Evolutionary conservation across 2,329 filamentous ascomycete species (phyloP), one percentile per base, ranked within the genome.

Genomic region (Nothomitra cinnamomea): DNA sequence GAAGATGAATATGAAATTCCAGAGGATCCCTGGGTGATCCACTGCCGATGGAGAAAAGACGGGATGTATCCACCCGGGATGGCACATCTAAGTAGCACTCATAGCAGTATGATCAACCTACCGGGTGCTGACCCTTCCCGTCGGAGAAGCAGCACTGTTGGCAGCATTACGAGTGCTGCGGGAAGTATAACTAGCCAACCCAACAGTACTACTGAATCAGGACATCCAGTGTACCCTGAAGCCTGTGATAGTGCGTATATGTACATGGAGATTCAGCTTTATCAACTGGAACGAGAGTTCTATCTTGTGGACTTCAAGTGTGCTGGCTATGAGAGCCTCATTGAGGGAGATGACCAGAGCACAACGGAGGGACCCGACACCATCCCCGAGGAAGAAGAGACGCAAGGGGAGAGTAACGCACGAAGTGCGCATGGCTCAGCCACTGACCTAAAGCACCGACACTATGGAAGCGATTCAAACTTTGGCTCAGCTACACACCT

Each of bases 271-370:
- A 95, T 98, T 58, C 92, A 95, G 66, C 82, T 95, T 52, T 95
- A 95, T 68, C 84, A 88, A 64, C 88, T 96, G 72, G 90, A 96
- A 66, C 80, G 82, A 55, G 84, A 86, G 54, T 90, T 92, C 59
- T 96, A 90, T 67, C 82, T 98, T 57, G 92, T 98, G 50, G 92
- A 98, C 66, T 98, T 98, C 74, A 96, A 95, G 66, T 96, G 90
- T 66, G 89, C 92, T 13, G 92, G 92, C 19, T 98, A 98, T 69
- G 92, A 98, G 70, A 87, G 92, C 54, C 83, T 90, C 50, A 79
- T 83, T 2, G 57, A 59, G 15, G 55, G 51, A 17, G 62, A 63
- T 15, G 66, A 68, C 8, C 60, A 61, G 1, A 56, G 54, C 15
- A 57, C 55, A 25, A 59, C 58, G 10, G 52, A 53, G 15, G 55